Evolutionary conservation across 164 flowering plant genomes (phyloP), one percentile per base, ranked within the genome.

Genomic region (Tinospora cordifolia): DNA sequence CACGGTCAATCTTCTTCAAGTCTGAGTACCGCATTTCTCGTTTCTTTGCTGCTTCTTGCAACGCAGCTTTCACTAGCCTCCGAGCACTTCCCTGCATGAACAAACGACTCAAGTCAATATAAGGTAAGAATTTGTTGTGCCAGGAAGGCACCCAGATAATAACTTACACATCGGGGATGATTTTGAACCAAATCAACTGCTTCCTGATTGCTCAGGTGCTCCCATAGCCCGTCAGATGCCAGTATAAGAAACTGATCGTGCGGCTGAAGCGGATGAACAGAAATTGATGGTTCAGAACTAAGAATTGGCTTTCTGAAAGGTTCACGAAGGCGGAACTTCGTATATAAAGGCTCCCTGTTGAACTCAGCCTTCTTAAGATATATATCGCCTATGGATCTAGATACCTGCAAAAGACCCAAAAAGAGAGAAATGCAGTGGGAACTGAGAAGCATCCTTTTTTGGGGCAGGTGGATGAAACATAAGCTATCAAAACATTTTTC

Each of bases 191-290:
- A 66, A 68, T 87, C 85, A 38, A 90, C 89, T 0, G 92, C 96
- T 71, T 90, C 91, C 76, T 90, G 95, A 75, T 90, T 90, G 76
- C 76, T 87, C 24, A 90, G 83, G 75, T 88, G 96, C 76, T 90
- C 96, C 96, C 96, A 90, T 0, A 88, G 90, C 51, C 93, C 93
- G 75, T 90, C 96, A 30, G 96, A 90, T 69, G 93, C 96, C 75
- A 86, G 86, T 75, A 90, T 88, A 46, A 90, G 69, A 72, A 90
- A 90, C 38, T 80, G 88, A 81, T 90, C 96, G 49, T 86, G 83
- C 65, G 91, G 86, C 71, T 87, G 86, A 75, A 90, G 77, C 63
- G 77, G 84, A 68, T 87, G 86, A 72, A 75, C 84, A 19, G 86
- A 75, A 65, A 90, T 85, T 63, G 93, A 57, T 41, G 96, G 96